Conservation (phyloP, 345 rosid species). For the Ailanthus altissimus region DNA sequence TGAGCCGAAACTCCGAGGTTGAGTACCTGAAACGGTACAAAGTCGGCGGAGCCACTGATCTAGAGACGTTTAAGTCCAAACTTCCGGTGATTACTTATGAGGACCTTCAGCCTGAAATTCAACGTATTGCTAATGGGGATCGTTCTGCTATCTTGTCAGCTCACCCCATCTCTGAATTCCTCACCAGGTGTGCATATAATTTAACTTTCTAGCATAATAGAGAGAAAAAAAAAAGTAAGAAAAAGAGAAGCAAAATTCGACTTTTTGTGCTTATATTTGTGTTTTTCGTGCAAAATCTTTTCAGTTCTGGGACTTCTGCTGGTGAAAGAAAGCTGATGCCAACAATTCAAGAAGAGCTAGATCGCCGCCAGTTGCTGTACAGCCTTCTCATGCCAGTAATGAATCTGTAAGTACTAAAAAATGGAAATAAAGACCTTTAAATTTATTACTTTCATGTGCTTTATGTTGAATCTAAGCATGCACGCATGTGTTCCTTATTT, state of each 20-base stretch:
- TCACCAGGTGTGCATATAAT: constrained; percentile 60
- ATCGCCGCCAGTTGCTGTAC: constrained; percentile 85
- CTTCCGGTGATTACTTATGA: constrained; percentile 82
- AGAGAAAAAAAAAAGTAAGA: too few species aligned
- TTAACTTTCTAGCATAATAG: too few species aligned
- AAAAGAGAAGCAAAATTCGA: not conserved
- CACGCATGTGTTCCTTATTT: constrained; percentile 1
- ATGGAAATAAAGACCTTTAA: not conserved
- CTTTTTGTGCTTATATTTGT: not conserved
- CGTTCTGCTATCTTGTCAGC: constrained; percentile 80
- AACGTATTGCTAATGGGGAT: constrained; percentile 93
- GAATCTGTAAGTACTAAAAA: constrained; percentile 72
- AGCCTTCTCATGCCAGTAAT: constrained; percentile 96
- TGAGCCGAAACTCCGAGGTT: constrained; percentile 57
- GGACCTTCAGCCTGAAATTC: constrained; percentile 83
- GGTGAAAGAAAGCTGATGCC: constrained; percentile 99
- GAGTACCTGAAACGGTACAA: constrained; percentile 69
- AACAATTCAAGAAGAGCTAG: constrained; percentile 82
- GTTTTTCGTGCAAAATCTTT: constrained; percentile 10
- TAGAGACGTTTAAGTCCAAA: constrained; percentile 63
- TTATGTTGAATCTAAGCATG: not conserved
- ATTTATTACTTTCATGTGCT: constrained; percentile 11
- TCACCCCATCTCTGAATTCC: constrained; percentile 91
- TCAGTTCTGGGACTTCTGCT: constrained; percentile 96
- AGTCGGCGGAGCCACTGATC: constrained; percentile 65